Evolutionary conservation across 352 stramenopile genomes (phyloP).

Genomic region (Phytophthora sansomeana): DNA sequence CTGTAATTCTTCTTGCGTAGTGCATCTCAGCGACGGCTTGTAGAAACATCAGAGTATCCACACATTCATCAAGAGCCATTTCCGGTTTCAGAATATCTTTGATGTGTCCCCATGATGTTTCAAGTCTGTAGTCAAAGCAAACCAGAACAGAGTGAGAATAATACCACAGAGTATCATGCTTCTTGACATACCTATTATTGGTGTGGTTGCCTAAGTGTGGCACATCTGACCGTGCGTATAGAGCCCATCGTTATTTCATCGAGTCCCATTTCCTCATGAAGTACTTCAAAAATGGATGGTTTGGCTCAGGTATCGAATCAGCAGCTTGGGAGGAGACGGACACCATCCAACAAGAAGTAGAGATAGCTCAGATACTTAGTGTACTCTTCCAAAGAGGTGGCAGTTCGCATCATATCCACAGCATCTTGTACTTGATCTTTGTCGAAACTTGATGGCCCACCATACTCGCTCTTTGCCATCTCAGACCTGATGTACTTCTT

Average conservation of each 20-base stretch:
- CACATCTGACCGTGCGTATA: conserved; percentile 1
- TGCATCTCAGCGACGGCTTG: conserved; percentile 9
- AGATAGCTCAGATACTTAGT: background rate
- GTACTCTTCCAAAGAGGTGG: background rate
- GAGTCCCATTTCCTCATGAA: conserved; percentile 19
- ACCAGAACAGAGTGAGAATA: no score
- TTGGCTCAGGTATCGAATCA: background rate
- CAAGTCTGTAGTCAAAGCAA: no score
- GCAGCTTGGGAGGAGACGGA: background rate
- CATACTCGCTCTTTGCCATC: conserved; percentile 4
- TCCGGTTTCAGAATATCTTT: conserved; percentile 13
- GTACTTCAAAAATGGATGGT: background rate
- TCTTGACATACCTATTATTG: background rate
- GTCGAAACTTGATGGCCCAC: conserved; percentile 1
- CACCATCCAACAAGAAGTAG: background rate
- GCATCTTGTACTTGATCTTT: conserved; percentile 6
- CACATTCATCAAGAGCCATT: conserved; percentile 16
- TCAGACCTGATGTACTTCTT: conserved; percentile 4
- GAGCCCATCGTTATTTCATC: conserved; percentile 10
- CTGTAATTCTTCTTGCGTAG: no score
- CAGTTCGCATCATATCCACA: conserved; percentile 6
- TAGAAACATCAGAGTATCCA: conserved; percentile 7
- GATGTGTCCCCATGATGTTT: background rate
- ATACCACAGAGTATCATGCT: background rate
- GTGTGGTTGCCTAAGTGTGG: conserved; percentile 7